Evolutionary conservation across 2,329 filamentous ascomycete species (phyloP).

Genomic region (Talaromyces pinophilus): DNA sequence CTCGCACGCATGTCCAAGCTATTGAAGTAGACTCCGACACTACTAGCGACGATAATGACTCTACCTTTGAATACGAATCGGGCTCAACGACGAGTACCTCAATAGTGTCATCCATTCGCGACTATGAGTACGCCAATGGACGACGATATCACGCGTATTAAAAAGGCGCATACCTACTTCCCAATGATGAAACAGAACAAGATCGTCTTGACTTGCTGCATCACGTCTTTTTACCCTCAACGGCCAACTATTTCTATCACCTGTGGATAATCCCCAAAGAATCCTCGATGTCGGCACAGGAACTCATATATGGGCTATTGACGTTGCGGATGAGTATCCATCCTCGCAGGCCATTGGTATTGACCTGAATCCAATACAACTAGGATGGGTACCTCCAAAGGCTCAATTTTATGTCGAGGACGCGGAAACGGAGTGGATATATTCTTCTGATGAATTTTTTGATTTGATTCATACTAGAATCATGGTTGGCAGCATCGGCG

Average conservation of each 20-base stretch:
- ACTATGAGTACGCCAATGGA: slow-evolving; percentile 1
- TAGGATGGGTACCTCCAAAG: slow-evolving; percentile 25
- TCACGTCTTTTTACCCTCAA: slow-evolving; percentile 27
- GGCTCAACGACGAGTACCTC: slow-evolving; percentile 12
- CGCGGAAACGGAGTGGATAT: slow-evolving; percentile 20
- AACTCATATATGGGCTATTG: slow-evolving; percentile 19
- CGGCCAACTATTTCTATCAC: slow-evolving; percentile 22
- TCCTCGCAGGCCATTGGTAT: slow-evolving; percentile 26
- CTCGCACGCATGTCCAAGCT: background rate
- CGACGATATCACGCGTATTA: slow-evolving; percentile 5
- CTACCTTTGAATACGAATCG: slow-evolving; percentile 1
- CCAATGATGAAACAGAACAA: slow-evolving; percentile 38
- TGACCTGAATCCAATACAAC: slow-evolving; percentile 20
- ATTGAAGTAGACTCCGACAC: slow-evolving; percentile 18
- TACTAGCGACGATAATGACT: slow-evolving; percentile 12
- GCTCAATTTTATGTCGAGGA: slow-evolving; percentile 22
- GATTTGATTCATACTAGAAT: slow-evolving; percentile 21
- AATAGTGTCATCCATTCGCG: slow-evolving; percentile 9
- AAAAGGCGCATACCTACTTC: slow-evolving; percentile 24
- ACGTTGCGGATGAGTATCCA: slow-evolving; percentile 24
- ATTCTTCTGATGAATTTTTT: slow-evolving; percentile 23
- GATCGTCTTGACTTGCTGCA: slow-evolving; percentile 35
- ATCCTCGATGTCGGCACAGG: slow-evolving; percentile 16
- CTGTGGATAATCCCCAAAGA: slow-evolving; percentile 22
- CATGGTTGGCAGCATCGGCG: slow-evolving; percentile 16